Percentiles rank a stretch among this genome's conserved stretches.
Conservation (phyloP, 371 early-diverging fungal species). For the Mucor circinelloides region DNA sequence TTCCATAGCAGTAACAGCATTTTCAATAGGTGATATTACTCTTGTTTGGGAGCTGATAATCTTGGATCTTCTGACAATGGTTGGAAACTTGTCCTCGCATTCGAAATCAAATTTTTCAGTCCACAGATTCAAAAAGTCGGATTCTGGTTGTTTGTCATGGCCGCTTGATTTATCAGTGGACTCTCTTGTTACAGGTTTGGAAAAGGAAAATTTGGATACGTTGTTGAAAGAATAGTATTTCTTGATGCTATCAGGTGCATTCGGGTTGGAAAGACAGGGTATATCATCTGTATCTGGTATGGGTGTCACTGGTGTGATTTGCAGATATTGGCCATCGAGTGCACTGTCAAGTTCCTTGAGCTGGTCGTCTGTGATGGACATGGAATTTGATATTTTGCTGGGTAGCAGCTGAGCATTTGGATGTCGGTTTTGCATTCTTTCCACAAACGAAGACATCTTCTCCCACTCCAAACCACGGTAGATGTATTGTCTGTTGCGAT, state of each 20-base stretch:
- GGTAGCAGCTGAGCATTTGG: slow-evolving; percentile 63
- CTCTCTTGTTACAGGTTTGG: slow-evolving; percentile 53
- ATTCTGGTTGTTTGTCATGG: slow-evolving; percentile 40
- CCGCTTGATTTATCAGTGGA: not conserved
- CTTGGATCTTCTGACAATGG: slow-evolving; percentile 62
- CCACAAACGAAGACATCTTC: slow-evolving; percentile 74
- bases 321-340: slow-evolving; percentile 65
- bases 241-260: slow-evolving; percentile 51
- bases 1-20: slow-evolving; percentile 74
- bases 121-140: slow-evolving; percentile 79
- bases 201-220: slow-evolving; percentile 66
- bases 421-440: slow-evolving; percentile 71
- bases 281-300: slow-evolving; percentile 47
- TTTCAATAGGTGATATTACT: slow-evolving; percentile 79
- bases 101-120: slow-evolving; percentile 71
- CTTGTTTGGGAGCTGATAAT: slow-evolving; percentile 51
- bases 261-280: slow-evolving; percentile 34
- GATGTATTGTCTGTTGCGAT: slow-evolving; percentile 71
- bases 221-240: slow-evolving; percentile 70
- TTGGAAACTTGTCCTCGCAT: slow-evolving; percentile 73
- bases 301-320: slow-evolving; percentile 72
- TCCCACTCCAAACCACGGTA: slow-evolving; percentile 79
- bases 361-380: slow-evolving; percentile 49
- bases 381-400: slow-evolving; percentile 34
- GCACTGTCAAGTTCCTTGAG: slow-evolving; percentile 48